Conservation (phyloP, 805 yeast species). For the Zygosaccharomyces siamensis region DNA sequence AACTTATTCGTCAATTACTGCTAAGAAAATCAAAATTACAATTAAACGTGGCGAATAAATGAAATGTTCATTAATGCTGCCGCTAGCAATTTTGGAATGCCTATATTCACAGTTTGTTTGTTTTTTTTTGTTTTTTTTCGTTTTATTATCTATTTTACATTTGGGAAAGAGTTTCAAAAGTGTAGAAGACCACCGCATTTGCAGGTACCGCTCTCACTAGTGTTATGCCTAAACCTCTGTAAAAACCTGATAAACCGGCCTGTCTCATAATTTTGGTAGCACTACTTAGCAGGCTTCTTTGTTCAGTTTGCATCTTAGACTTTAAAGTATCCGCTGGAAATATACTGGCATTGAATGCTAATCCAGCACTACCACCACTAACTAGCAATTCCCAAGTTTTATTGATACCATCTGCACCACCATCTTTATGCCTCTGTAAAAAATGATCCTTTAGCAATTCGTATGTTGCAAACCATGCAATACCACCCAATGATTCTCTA, state of each 20-base stretch:
- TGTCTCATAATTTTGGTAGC: conserved; percentile 40
- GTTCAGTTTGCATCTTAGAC: conserved; percentile 63
- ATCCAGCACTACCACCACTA: conserved; percentile 86
- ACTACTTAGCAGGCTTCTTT: conserved; percentile 40
- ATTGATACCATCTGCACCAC: conserved; percentile 23
- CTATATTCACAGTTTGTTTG: neutral
- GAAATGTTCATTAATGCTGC: neutral
- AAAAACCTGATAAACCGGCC: conserved; percentile 68
- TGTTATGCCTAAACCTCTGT: conserved; percentile 82
- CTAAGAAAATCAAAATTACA: conserved; percentile 3
- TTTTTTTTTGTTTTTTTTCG: too few species aligned
- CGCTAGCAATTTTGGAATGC: neutral
- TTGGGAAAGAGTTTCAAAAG: conserved; percentile 53
- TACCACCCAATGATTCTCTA: conserved; percentile 85
- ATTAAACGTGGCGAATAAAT: neutral
- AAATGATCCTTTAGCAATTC: conserved; percentile 47
- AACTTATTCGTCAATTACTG: conserved; percentile 27
- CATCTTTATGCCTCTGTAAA: conserved; percentile 25
- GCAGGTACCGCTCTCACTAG: conserved; percentile 81
- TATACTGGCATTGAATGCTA: conserved; percentile 69
- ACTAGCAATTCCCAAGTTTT: conserved; percentile 52
- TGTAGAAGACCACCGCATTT: conserved; percentile 77
- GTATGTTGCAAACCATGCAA: conserved; percentile 91
- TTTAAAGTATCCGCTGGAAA: conserved; percentile 92
- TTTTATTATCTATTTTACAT: conserved; percentile 9